Evolutionary conservation across 805 yeast species (phyloP).

Genomic region (Debaryomyces tyrocola): DNA sequence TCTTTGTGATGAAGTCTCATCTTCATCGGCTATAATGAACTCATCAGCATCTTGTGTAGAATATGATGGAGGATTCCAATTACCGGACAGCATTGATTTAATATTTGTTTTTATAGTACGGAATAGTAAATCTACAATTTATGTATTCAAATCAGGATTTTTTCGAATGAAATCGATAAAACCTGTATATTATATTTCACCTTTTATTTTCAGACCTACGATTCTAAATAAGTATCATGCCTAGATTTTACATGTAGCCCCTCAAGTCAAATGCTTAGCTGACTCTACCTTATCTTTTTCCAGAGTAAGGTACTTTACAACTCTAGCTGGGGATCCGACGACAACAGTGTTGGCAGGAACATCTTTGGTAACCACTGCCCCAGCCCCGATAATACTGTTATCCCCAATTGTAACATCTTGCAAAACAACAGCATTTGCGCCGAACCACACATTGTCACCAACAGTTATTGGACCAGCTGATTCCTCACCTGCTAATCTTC

Average conservation of each 20-base stretch:
- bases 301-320: slow-evolving; percentile 32
- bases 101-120: too few relatives aligned
- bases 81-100: background rate
- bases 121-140: too few relatives aligned
- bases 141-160: too few relatives aligned
- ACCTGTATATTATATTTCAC: too few relatives aligned
- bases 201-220: background rate
- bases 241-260: background rate
- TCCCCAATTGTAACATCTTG: slow-evolving; percentile 71
- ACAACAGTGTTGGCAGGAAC: slow-evolving; percentile 57
- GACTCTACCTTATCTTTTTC: slow-evolving; percentile 14
- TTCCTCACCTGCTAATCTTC: slow-evolving; percentile 47
- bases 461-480: slow-evolving; percentile 56
- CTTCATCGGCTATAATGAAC: slow-evolving; percentile 41
- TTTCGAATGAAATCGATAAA: too few relatives aligned
- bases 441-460: slow-evolving; percentile 71
- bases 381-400: slow-evolving; percentile 64
- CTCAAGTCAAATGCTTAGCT: slow-evolving; percentile 1
- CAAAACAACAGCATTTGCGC: slow-evolving; percentile 51
- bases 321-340: slow-evolving; percentile 64
- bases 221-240: background rate
- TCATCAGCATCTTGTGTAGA: slow-evolving; percentile 20
- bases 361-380: slow-evolving; percentile 59
- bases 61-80: slow-evolving; percentile 2
- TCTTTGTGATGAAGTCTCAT: slow-evolving; percentile 6